These are phyloP conservation scores for Gossypium thurberi DNA, from an alignment of 345 rosid species.

Conservation along the genomic window DNA sequence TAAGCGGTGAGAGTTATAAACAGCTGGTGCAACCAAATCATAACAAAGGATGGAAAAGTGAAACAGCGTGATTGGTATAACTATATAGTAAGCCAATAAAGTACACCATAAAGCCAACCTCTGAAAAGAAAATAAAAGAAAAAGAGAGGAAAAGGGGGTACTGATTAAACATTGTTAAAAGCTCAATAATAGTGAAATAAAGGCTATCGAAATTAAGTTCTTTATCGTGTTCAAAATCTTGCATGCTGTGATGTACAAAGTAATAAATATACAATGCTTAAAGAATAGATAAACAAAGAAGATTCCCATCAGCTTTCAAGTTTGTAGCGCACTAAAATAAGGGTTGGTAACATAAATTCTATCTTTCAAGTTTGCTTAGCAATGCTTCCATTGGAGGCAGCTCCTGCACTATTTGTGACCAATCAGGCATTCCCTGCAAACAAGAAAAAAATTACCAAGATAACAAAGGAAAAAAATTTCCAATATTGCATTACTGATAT, in stretches of 20 bases:
- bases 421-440: constrained; percentile 79
- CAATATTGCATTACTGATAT: background rate
- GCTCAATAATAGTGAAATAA: no score
- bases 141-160: no score
- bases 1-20: background rate
- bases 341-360: constrained; percentile 17
- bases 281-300: constrained; percentile 2
- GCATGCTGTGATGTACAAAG: background rate
- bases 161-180: no score
- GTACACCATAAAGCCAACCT: background rate
- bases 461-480: background rate
- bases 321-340: background rate
- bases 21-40: background rate
- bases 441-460: background rate
- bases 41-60: background rate
- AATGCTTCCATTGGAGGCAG: constrained; percentile 76
- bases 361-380: constrained; percentile 84
- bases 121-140: no score
- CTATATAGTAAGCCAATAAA: background rate
- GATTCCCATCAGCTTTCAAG: background rate
- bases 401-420: constrained; percentile 73
- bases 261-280: background rate
- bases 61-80: background rate
- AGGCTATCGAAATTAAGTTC: background rate
- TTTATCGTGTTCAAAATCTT: background rate